phyloP scores from a whole-genome alignment of 2,329 filamentous ascomycete genomes.

The Pyrenochaeta sp. region DNA sequence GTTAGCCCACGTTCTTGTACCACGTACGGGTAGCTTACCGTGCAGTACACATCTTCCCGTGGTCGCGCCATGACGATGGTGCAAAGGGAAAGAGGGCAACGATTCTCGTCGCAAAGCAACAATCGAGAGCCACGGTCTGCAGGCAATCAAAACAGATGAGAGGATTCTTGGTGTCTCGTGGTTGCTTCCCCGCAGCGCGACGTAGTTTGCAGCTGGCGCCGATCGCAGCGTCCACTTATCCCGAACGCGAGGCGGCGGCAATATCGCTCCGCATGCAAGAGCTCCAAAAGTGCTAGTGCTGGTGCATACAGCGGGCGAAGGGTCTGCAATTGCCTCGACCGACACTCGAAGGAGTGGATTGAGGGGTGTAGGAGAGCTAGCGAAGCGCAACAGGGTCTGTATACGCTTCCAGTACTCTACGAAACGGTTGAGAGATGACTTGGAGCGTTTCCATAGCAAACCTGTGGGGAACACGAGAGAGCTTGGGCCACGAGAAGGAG shows the following conservation, averaged over 20 bases:
- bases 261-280: conserved; percentile 26
- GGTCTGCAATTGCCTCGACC: background rate
- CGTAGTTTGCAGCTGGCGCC: conserved; percentile 28
- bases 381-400: conserved; percentile 4
- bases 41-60: conserved; percentile 71
- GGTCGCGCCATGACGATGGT: conserved; percentile 41
- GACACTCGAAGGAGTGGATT: background rate
- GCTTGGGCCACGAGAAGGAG: conserved; percentile 20
- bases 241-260: conserved; percentile 30
- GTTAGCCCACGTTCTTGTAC: conserved; percentile 36
- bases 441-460: conserved; percentile 14
- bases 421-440: conserved; percentile 26
- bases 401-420: background rate
- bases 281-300: conserved; percentile 5
- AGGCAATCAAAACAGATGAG: conserved; percentile 7
- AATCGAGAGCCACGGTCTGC: background rate
- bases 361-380: background rate
- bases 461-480: conserved; percentile 14
- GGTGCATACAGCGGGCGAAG: background rate
- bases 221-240: conserved; percentile 28
- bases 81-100: conserved; percentile 6
- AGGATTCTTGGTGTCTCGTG: conserved; percentile 18
- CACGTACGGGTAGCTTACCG: conserved; percentile 56
- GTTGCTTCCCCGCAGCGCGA: conserved; percentile 37
- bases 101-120: conserved; percentile 1